Conservation (phyloP, 805 yeast species). For the Phaffomyces antillensis region DNA sequence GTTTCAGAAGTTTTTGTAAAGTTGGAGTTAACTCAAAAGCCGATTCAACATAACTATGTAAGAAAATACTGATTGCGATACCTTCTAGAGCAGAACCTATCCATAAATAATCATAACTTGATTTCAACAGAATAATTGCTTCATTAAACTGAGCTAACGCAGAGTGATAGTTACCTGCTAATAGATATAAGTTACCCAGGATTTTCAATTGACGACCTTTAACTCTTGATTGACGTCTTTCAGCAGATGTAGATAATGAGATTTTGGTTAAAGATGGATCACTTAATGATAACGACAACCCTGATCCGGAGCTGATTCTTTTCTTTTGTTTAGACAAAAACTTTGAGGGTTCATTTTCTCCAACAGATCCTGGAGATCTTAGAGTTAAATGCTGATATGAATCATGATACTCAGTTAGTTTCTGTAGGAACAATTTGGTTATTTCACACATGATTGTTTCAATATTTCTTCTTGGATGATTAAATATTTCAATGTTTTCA, state of each 20-base stretch:
- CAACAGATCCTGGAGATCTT: slow-evolving; percentile 69
- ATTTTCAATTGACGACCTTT: slow-evolving; percentile 72
- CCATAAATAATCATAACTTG: slow-evolving; percentile 77
- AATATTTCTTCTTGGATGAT: slow-evolving; percentile 21
- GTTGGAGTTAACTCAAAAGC: slow-evolving; percentile 36
- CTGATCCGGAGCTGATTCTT: slow-evolving; percentile 25
- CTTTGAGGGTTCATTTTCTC: slow-evolving; percentile 39
- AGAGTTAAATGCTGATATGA: slow-evolving; percentile 75
- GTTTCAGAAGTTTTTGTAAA: slow-evolving; percentile 16
- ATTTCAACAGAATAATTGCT: slow-evolving; percentile 50
- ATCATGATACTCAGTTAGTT: slow-evolving; percentile 61
- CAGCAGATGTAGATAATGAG: slow-evolving; percentile 27
- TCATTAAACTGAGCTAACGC: slow-evolving; percentile 74
- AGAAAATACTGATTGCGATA: slow-evolving; percentile 54
- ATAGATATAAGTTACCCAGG: slow-evolving; percentile 65
- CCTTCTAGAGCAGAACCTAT: slow-evolving; percentile 84
- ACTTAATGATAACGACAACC: slow-evolving; percentile 16
- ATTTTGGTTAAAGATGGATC: slow-evolving; percentile 30
- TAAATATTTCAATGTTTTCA: slow-evolving; percentile 4
- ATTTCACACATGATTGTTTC: slow-evolving; percentile 74
- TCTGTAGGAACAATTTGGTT: slow-evolving; percentile 52
- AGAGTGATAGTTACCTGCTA: slow-evolving; percentile 71
- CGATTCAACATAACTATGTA: slow-evolving; percentile 50
- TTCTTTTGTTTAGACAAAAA: slow-evolving; percentile 34
- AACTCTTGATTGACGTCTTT: slow-evolving; percentile 37